Evolutionary conservation across 1,284 basidiomycete species (phyloP).

Genomic region (Ustilago trichophora): DNA sequence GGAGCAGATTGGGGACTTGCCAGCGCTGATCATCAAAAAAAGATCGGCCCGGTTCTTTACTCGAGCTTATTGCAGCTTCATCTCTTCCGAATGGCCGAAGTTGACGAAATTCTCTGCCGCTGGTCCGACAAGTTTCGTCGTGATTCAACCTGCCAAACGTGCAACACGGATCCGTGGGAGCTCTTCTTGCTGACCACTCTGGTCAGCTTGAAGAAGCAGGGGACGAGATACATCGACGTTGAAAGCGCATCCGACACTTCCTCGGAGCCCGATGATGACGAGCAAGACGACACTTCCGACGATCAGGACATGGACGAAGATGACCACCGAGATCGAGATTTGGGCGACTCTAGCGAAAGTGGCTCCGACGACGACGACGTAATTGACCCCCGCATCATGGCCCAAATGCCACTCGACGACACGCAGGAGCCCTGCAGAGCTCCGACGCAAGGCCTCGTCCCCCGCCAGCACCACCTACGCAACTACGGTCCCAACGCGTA

Average conservation of each 20-base stretch:
- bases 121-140: slow-evolving; percentile 22
- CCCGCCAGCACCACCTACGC: slow-evolving; percentile 1
- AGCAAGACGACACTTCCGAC: not conserved
- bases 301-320: not conserved
- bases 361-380: not conserved
- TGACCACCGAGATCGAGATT: not conserved
- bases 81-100: not conserved
- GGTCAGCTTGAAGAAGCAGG: slow-evolving; percentile 6
- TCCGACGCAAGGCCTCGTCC: not conserved
- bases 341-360: too few species aligned
- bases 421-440: slow-evolving; percentile 2
- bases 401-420: not conserved
- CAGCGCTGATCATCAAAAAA: not conserved
- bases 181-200: slow-evolving; percentile 16
- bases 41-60: slow-evolving; percentile 1
- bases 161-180: slow-evolving; percentile 27
- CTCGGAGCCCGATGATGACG: not conserved
- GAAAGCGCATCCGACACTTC: slow-evolving; percentile 29
- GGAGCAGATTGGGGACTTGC: slow-evolving; percentile 8
- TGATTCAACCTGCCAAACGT: slow-evolving; percentile 14
- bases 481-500: slow-evolving; percentile 31
- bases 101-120: slow-evolving; percentile 1
- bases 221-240: slow-evolving; percentile 18
- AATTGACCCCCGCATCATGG: not conserved
- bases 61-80: not conserved